Conservation (phyloP, 2,329 filamentous ascomycete genomes). For the Zalaria obscura region DNA sequence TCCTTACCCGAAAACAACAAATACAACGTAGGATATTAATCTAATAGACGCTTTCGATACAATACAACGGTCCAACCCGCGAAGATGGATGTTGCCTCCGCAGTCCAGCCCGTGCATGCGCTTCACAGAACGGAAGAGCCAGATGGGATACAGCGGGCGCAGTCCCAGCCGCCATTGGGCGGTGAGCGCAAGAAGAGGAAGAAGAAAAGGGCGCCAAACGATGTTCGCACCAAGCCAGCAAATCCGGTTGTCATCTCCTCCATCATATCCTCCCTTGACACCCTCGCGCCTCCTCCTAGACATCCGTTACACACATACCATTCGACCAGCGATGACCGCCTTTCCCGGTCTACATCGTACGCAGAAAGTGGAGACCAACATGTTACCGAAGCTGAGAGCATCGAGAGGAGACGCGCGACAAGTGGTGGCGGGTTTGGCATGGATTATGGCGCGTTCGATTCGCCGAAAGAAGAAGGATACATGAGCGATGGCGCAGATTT, state of each 20-base stretch:
- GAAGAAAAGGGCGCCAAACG: constrained; percentile 18
- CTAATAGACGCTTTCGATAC: too few species aligned
- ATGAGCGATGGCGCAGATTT: constrained; percentile 45
- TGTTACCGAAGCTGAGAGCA: not conserved
- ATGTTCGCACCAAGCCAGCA: constrained; percentile 27
- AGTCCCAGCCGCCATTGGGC: not conserved
- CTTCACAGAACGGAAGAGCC: too few species aligned
- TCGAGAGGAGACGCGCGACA: constrained; percentile 27
- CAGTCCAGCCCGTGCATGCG: too few species aligned
- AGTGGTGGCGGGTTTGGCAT: constrained; percentile 45
- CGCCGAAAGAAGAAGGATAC: constrained; percentile 34
- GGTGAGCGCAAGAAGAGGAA: constrained; percentile 2
- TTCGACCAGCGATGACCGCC: not conserved
- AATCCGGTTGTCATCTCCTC: constrained; percentile 57
- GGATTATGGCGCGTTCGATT: constrained; percentile 46
- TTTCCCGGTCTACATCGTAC: not conserved
- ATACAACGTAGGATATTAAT: too few species aligned
- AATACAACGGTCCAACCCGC: too few species aligned
- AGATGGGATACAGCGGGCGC: not conserved
- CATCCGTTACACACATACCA: not conserved
- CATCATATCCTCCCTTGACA: constrained; percentile 46
- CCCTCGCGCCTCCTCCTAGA: constrained; percentile 12
- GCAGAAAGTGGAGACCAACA: not conserved
- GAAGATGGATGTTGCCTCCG: too few species aligned
- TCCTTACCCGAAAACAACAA: too few species aligned